These are phyloP conservation scores for Microcyclospora pomicola DNA, from an alignment of 2,329 filamentous ascomycete species.

Conservation along the genomic window DNA sequence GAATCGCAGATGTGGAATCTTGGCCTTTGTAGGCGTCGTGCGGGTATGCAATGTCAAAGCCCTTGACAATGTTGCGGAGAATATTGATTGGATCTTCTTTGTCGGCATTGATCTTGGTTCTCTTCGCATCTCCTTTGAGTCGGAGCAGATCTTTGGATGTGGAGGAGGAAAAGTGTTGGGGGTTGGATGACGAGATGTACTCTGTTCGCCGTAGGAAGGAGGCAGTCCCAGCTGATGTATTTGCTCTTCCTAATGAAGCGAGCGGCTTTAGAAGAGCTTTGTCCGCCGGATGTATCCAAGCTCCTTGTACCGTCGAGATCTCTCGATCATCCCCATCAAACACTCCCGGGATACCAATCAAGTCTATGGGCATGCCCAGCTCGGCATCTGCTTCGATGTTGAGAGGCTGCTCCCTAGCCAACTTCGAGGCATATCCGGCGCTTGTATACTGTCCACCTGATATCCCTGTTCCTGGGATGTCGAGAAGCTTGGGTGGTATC, in stretches of 20 bases:
- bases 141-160: conserved; percentile 39
- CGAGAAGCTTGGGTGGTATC: conserved; percentile 87
- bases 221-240: conserved; percentile 60
- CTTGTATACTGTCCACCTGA: conserved; percentile 78
- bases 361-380: conserved; percentile 89
- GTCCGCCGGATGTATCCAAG: conserved; percentile 63
- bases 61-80: conserved; percentile 46
- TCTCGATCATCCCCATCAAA: conserved; percentile 92
- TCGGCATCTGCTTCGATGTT: conserved; percentile 98
- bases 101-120: conserved; percentile 24
- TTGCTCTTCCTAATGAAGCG: conserved; percentile 71
- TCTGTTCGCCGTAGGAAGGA: conserved; percentile 94
- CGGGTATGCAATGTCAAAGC: conserved; percentile 51
- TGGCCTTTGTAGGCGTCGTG: conserved; percentile 52
- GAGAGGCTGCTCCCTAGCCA: conserved; percentile 80
- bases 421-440: conserved; percentile 74
- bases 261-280: conserved; percentile 70
- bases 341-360: conserved; percentile 86
- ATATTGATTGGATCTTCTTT: conserved; percentile 48
- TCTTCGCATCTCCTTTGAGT: conserved; percentile 27
- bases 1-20: conserved; percentile 43
- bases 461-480: conserved; percentile 88
- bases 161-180: conserved; percentile 36
- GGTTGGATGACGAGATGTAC: conserved; percentile 57
- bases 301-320: conserved; percentile 29